phyloP scores from a whole-genome alignment of 2,329 filamentous ascomycete genomes.

The Cadophora malorum region DNA sequence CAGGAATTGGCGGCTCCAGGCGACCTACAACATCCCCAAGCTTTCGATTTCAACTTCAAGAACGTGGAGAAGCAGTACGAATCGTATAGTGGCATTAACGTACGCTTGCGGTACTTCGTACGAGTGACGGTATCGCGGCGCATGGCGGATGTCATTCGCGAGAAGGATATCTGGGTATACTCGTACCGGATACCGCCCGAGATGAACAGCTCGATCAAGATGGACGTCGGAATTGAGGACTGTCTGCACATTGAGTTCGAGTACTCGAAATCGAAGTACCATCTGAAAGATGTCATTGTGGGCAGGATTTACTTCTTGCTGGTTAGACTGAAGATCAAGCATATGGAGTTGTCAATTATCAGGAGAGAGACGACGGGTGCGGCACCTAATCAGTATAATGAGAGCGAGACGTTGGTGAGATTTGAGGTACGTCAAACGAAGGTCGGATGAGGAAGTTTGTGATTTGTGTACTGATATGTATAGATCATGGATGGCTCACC shows the following conservation, averaged over 20 bases:
- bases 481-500: slow-evolving; percentile 99
- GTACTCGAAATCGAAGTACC: slow-evolving; percentile 99
- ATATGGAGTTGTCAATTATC: slow-evolving; percentile 99
- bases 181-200: slow-evolving; percentile 97
- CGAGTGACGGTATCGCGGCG: slow-evolving; percentile 94
- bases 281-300: slow-evolving; percentile 98
- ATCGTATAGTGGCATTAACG: slow-evolving; percentile 99
- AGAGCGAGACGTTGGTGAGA: slow-evolving; percentile 95
- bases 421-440: slow-evolving; percentile 72
- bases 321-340: slow-evolving; percentile 97
- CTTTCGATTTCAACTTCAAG: slow-evolving; percentile 99
- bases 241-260: slow-evolving; percentile 99
- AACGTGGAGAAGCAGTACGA: slow-evolving; percentile 99
- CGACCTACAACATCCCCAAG: slow-evolving; percentile 98
- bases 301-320: slow-evolving; percentile 98
- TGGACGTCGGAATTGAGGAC: slow-evolving; percentile 99
- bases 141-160: slow-evolving; percentile 97
- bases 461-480: slow-evolving; percentile 6
- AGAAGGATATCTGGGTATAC: slow-evolving; percentile 99
- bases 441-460: neutral
- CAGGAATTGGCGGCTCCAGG: slow-evolving; percentile 96
- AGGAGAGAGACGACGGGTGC: slow-evolving; percentile 94
- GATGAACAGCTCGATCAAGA: slow-evolving; percentile 98
- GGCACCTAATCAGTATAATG: slow-evolving; percentile 98
- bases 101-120: slow-evolving; percentile 98